Evolutionary conservation across 352 stramenopile species (phyloP).

Genomic region (Phytophthora citricola): DNA sequence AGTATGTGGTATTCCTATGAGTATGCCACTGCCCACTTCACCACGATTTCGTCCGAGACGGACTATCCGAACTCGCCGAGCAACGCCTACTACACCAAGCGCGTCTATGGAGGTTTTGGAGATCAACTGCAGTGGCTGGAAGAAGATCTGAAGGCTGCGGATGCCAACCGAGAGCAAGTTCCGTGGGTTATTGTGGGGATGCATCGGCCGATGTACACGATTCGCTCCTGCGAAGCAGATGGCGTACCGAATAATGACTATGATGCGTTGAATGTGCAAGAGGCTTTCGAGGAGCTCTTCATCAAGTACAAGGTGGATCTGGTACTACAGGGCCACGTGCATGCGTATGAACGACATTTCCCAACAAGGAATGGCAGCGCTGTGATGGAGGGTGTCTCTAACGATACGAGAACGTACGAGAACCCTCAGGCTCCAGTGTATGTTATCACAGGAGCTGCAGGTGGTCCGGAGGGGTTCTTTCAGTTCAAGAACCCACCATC

Average conservation of each 20-base stretch:
- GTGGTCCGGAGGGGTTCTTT: constrained; percentile 41
- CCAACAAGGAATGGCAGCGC: constrained; percentile 38
- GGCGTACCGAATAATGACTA: constrained; percentile 14
- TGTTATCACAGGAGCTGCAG: constrained; percentile 32
- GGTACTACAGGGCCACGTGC: constrained; percentile 54
- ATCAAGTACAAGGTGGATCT: constrained; percentile 69
- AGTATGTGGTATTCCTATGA: constrained; percentile 63
- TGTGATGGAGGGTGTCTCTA: constrained; percentile 50
- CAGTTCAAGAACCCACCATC: constrained; percentile 22
- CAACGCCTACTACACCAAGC: constrained; percentile 40
- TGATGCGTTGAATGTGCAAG: constrained; percentile 39
- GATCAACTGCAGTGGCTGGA: constrained; percentile 63
- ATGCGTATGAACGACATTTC: constrained; percentile 58
- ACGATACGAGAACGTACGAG: constrained; percentile 44
- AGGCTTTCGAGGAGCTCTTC: constrained; percentile 62
- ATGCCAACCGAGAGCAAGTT: constrained; percentile 45
- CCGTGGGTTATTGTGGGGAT: constrained; percentile 66
- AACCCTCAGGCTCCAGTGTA: constrained; percentile 60
- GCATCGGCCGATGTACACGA: constrained; percentile 60
- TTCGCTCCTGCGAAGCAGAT: constrained; percentile 33
- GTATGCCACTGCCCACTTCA: constrained; percentile 66
- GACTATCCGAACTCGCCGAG: constrained; percentile 42
- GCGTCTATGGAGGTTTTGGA: constrained; percentile 40
- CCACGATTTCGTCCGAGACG: constrained; percentile 73
- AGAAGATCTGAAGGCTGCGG: constrained; percentile 48